Evolutionary conservation across 305 asterid species (phyloP), one percentile per base, ranked within the genome.

Genomic region (Plantago coronopus): DNA sequence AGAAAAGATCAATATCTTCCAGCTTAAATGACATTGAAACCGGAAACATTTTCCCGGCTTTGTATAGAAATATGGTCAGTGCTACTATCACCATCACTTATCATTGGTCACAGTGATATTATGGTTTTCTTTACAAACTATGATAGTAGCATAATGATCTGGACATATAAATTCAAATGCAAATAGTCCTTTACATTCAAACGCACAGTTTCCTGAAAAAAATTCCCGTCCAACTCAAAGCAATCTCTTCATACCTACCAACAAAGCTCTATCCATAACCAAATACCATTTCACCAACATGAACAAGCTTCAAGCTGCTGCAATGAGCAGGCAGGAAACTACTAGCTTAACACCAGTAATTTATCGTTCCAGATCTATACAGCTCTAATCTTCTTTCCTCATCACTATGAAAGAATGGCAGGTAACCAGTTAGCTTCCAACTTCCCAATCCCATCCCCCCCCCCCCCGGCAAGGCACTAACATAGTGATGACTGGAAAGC

Each of bases 281-380:
- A 17, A 40, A 46, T 45, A 58, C 54, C 64, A 67, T 19, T 31
- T 29, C 17, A 22, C 50, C 27, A 4, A 60, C 40, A 51, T 54
- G 56, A 50, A 42, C 57, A 53, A 56, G 29, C 54, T 42, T 44
- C 22, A 44, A 22, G 37, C 72, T 51, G 31, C 40, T 48, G 50
- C 40, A n/a, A n/a, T 62, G 31, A 48, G 10, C 43, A 19, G 27
- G 38, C 49, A 45, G 50, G 62, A 53, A 20, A 66, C 42, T 25
- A 17, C 64, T 20, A 25, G 43, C 19, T 48, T 12, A 48, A 48
- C 15, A 23, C 12, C 7, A 34, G 49, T 61, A 16, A 53, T 68
- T 23, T 21, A 29, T n/a, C 31, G 16, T 47, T 21, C 43, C 3
- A 55, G 54, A 19, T 25, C 25, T 27, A 54, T 47, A 57, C 20